Conservation (phyloP, 2,329 filamentous ascomycete genomes). For the Calycina herbarum region DNA sequence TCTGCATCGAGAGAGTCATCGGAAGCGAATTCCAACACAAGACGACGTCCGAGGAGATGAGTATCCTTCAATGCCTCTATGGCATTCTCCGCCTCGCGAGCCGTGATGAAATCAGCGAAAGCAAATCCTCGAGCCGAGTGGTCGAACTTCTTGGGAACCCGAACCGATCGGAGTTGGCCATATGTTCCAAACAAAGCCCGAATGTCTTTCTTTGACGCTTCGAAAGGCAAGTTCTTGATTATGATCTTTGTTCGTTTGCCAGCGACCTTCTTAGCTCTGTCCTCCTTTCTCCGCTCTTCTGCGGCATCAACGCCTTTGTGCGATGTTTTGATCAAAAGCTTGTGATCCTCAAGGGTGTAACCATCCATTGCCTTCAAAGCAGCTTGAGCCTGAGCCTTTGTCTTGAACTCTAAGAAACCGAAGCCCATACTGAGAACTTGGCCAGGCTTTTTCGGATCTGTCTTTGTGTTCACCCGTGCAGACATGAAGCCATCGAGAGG, state of each 20-base stretch:
- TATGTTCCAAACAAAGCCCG: constrained; percentile 83
- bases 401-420: constrained; percentile 87
- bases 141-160: constrained; percentile 94
- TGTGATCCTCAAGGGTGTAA: constrained; percentile 81
- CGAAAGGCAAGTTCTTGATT: constrained; percentile 97
- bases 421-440: constrained; percentile 96
- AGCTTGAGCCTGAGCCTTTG: constrained; percentile 73
- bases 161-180: constrained; percentile 87
- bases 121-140: constrained; percentile 87
- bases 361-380: constrained; percentile 87
- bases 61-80: constrained; percentile 90
- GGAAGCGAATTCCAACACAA: constrained; percentile 90
- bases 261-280: constrained; percentile 77
- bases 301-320: constrained; percentile 86
- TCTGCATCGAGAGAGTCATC: constrained; percentile 89
- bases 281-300: constrained; percentile 79
- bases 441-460: constrained; percentile 85
- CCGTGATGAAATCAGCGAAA: constrained; percentile 92
- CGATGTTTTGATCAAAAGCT: constrained; percentile 79
- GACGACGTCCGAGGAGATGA: constrained; percentile 83
- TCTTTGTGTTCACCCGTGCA: constrained; percentile 88
- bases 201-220: constrained; percentile 90
- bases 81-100: constrained; percentile 85
- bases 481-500: constrained; percentile 85
- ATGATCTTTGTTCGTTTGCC: constrained; percentile 85